Evolutionary conservation across 129 eudicot genomes (phyloP).

Genomic region (Tagetes erecta): DNA sequence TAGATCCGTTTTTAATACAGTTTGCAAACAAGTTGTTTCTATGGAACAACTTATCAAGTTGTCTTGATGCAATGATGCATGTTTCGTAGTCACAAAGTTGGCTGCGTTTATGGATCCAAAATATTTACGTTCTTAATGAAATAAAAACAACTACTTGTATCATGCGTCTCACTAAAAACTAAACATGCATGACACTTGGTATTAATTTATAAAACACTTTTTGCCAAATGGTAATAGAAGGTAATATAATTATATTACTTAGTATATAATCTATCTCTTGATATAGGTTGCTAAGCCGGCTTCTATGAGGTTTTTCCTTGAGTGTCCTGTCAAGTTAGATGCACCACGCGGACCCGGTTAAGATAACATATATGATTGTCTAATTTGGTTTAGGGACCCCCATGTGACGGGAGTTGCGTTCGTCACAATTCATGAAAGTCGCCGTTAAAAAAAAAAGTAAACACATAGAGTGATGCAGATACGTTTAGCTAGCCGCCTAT

Average conservation of each 20-base stretch:
- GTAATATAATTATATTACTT: neutral
- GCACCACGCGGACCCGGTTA: too few species aligned
- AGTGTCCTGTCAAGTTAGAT: too few species aligned
- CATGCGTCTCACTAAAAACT: slow-evolving; percentile 17
- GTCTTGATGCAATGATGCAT: neutral
- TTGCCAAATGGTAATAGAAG: slow-evolving; percentile 24
- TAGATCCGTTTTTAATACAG: neutral
- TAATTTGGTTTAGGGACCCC: too few species aligned
- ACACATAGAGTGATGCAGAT: too few species aligned
- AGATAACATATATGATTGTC: too few species aligned
- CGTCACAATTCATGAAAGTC: too few species aligned
- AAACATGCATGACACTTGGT: slow-evolving; percentile 23
- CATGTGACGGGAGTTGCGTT: too few species aligned
- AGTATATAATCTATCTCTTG: too few species aligned
- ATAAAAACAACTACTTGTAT: slow-evolving; percentile 2
- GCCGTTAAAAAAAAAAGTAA: too few species aligned
- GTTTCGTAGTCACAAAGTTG: slow-evolving; percentile 13
- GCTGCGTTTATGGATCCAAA: slow-evolving; percentile 20
- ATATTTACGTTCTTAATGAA: neutral
- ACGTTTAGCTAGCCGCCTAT: too few species aligned
- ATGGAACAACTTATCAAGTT: neutral
- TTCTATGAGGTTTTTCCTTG: too few species aligned
- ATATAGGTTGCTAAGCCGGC: too few species aligned
- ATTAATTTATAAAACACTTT: slow-evolving; percentile 5
- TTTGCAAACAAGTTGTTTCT: neutral